Conservation (phyloP, 768 basidiomycete genomes). For the Lanmaoa pseudosensibilis region DNA sequence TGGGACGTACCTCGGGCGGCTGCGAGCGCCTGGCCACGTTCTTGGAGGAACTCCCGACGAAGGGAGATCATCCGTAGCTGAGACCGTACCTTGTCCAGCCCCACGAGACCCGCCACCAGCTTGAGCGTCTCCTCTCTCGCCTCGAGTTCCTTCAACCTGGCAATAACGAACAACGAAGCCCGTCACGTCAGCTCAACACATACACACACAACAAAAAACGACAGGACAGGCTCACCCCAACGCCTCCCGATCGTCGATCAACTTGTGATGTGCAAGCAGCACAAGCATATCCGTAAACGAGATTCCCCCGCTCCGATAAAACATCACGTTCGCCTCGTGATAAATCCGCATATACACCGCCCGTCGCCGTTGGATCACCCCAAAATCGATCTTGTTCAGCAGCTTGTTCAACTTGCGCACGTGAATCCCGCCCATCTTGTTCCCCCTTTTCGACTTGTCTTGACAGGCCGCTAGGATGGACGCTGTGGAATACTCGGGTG, state of each 20-base stretch:
- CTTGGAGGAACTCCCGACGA: constrained; percentile 64
- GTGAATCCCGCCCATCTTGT: constrained; percentile 56
- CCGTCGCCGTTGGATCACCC: constrained; percentile 62
- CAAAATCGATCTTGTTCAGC: constrained; percentile 65
- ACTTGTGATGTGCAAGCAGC: constrained; percentile 85
- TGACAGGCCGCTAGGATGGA: constrained; percentile 57
- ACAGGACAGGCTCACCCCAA: constrained; percentile 61
- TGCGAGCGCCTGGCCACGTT: constrained; percentile 43
- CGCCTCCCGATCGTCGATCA: constrained; percentile 88
- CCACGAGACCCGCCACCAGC: constrained; percentile 79
- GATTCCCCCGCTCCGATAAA: constrained; percentile 74
- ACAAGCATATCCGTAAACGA: constrained; percentile 89
- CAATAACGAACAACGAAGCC: background rate
- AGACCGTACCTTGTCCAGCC: constrained; percentile 81
- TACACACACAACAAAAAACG: no score
- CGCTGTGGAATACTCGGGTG: constrained; percentile 59
- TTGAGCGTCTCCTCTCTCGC: constrained; percentile 72
- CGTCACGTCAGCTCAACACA: background rate
- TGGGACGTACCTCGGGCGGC: background rate
- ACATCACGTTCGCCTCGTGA: constrained; percentile 80
- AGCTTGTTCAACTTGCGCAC: constrained; percentile 56
- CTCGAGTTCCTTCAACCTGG: constrained; percentile 80
- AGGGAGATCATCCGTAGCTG: constrained; percentile 73
- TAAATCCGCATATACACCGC: constrained; percentile 74
- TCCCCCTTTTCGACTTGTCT: constrained; percentile 35